These are phyloP conservation scores for Aspergillus alliaceus DNA, from an alignment of 2,329 filamentous ascomycete species.

Conservation along the genomic window DNA sequence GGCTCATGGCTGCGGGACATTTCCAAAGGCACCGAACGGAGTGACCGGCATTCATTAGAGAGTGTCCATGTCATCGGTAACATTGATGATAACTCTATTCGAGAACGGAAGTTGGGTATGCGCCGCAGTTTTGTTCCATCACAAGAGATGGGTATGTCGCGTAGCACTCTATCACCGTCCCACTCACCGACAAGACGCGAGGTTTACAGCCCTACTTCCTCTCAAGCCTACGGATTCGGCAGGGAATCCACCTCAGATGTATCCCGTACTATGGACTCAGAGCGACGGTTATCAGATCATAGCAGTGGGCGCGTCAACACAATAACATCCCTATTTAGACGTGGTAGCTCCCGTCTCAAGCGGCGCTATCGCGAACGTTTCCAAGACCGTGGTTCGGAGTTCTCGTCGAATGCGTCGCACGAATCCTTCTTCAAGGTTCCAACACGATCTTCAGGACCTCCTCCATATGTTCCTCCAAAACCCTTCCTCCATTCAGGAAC, in stretches of 20 bases:
- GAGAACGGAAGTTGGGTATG: conserved; percentile 26
- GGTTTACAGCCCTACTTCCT: conserved; percentile 52
- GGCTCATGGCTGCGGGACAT: conserved; percentile 35
- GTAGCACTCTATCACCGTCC: conserved; percentile 32
- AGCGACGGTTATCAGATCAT: conserved; percentile 57
- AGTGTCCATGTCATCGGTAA: conserved; percentile 34
- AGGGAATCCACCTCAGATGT: conserved; percentile 54
- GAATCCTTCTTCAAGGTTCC: conserved; percentile 72
- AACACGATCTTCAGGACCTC: conserved; percentile 49
- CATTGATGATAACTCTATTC: conserved; percentile 35
- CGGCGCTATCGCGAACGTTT: conserved; percentile 52
- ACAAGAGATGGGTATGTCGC: conserved; percentile 35
- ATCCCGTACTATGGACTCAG: conserved; percentile 52
- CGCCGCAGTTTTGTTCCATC: conserved; percentile 34
- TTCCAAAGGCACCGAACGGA: conserved; percentile 29
- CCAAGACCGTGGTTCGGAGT: conserved; percentile 67
- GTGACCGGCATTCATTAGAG: conserved; percentile 28
- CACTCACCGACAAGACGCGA: conserved; percentile 49
- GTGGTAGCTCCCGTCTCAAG: conserved; percentile 58
- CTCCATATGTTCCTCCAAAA: conserved; percentile 38
- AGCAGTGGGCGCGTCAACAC: conserved; percentile 49
- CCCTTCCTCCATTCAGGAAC: conserved; percentile 53
- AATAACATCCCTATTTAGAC: conserved; percentile 75
- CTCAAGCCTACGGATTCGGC: conserved; percentile 52
- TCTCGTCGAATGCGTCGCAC: conserved; percentile 86